Conservation (phyloP, 805 yeast genomes). For the Priceomyces carsonii region DNA sequence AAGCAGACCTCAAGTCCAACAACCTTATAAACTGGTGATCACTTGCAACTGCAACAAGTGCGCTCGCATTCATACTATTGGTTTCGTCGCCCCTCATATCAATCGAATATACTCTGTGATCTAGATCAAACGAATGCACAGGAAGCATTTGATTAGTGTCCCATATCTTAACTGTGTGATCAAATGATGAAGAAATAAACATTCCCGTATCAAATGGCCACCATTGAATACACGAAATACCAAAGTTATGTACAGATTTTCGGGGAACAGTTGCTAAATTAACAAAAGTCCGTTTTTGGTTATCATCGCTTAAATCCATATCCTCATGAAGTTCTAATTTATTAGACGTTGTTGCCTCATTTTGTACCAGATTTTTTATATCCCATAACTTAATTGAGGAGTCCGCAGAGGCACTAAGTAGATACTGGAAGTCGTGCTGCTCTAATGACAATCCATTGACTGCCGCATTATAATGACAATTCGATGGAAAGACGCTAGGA, state of each 20-base stretch:
- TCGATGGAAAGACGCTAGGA: conserved; percentile 35
- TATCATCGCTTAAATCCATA: no score
- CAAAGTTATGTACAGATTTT: conserved; percentile 58
- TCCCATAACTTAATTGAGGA: conserved; percentile 71
- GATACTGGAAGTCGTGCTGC: conserved; percentile 37
- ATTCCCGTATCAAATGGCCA: conserved; percentile 88
- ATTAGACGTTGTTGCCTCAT: no score
- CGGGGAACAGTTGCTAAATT: conserved; percentile 37
- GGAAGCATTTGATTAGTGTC: conserved; percentile 67
- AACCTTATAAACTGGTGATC: conserved; percentile 71
- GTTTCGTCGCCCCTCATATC: conserved; percentile 46
- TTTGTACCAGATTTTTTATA: conserved; percentile 31
- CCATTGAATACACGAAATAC: conserved; percentile 77
- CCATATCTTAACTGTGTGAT: conserved; percentile 76
- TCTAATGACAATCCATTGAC: conserved; percentile 66
- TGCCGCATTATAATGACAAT: conserved; percentile 50
- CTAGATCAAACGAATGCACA: conserved; percentile 66
- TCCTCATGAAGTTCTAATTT: no score
- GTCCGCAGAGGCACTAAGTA: conserved; percentile 76
- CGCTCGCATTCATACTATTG: conserved; percentile 30
- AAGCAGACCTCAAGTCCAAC: conserved; percentile 70
- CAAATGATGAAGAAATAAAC: conserved; percentile 82
- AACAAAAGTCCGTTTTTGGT: conserved; percentile 24
- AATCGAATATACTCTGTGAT: conserved; percentile 62
- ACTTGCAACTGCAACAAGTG: conserved; percentile 67